Evolutionary conservation across 164 flowering plant species (phyloP).

Genomic region (Piper longum): DNA sequence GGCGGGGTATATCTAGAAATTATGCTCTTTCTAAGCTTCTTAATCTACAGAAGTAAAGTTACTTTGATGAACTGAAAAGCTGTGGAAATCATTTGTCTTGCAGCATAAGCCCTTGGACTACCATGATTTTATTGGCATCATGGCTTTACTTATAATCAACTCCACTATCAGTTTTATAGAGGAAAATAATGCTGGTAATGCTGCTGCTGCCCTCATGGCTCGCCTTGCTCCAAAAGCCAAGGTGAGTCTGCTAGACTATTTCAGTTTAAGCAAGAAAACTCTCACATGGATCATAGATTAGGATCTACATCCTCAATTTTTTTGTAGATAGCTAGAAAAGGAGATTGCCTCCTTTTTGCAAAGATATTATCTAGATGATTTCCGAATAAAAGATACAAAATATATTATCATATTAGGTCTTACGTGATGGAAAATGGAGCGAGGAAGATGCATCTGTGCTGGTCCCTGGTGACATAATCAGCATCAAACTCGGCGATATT

Average conservation of each 20-base stretch:
- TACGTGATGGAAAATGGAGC: constrained; percentile 61
- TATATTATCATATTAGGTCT: constrained; percentile 21
- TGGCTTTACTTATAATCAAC: constrained; percentile 42
- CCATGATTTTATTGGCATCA: constrained; percentile 55
- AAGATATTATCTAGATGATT: neutral
- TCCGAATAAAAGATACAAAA: neutral
- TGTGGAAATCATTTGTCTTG: neutral
- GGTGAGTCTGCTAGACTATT: constrained; percentile 17
- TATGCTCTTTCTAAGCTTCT: too few species aligned
- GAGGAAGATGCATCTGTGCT: constrained; percentile 58
- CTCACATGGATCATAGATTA: too few species aligned
- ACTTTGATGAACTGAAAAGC: too few species aligned
- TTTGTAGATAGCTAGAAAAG: too few species aligned
- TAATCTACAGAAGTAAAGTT: too few species aligned
- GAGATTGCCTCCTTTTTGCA: neutral
- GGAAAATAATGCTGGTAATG: constrained; percentile 78
- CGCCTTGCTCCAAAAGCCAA: constrained; percentile 72
- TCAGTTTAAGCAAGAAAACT: neutral
- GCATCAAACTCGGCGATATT: constrained; percentile 67
- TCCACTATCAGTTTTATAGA: constrained; percentile 72
- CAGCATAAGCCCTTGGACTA: constrained; percentile 37
- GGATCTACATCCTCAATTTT: too few species aligned
- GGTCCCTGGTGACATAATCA: constrained; percentile 74
- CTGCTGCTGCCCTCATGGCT: constrained; percentile 84
- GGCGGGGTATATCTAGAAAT: constrained; percentile 45